Evolutionary conservation across 2,329 filamentous ascomycete genomes (phyloP), one percentile per base, ranked within the genome.

Genomic region (Xylariales sp.): DNA sequence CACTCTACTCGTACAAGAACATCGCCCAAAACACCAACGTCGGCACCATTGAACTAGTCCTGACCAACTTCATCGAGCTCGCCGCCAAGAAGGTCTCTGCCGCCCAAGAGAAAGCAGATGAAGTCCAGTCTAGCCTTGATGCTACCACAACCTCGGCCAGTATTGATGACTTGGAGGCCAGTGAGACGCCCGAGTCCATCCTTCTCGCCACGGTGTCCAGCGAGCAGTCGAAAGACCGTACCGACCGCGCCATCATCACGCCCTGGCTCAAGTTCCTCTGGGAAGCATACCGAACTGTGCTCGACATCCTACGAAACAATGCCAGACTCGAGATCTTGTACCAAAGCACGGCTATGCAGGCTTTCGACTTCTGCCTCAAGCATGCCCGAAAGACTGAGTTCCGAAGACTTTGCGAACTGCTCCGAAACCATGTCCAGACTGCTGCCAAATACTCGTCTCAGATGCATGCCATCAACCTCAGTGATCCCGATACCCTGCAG

Each of bases 301-400:
- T 98, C 59, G 93, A 98, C 59, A 98, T 98, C 59, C 82, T 98
- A 60, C 90, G 95, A 74, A 98, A 98, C 78, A 98, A 98, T 74
- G 91, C 93, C 44, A 85, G 93, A 45, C 80, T 98, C 43, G 93
- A 98, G 73, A 82, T 95, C 44, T 91, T 97, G 73, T 98, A 98
- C 70, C 93, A 98, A 79, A 89, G 85, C 66, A 98, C 93, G 42
- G 93, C 93, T 54, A 88, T 91, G 66, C 93, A 97, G 72, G 93
- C 93, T 38, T 98, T 98, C 74, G 88, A 95, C 65, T 98, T 98
- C 73, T 98, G 93, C 69, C 82, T 93, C 60, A 95, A 95, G 71
- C 97, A 97, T 69, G 87, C 89, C 54, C 84, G 93, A 63, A 98
- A 98, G 84, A 98, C 93, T 52, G 93, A 98, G 72, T 98, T 98